Base-by-base conservation (phyloP, 2,329 filamentous ascomycete genomes). In the Hypoxylon sp. region DNA sequence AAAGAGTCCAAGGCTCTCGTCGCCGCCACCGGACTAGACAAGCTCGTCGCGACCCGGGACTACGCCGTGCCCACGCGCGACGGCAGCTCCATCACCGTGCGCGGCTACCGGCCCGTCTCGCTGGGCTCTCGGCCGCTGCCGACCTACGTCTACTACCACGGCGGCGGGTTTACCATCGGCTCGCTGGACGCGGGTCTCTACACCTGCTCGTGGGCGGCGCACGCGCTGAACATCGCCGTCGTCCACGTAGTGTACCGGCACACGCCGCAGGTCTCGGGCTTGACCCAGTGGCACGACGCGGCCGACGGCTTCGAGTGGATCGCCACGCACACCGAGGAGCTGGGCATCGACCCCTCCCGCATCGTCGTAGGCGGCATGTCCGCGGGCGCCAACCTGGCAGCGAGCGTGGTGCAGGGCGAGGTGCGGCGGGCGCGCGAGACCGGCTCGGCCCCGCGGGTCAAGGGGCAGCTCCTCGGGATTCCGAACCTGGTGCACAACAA, bases 181-280 rank as follows among this genome's bases (percentile, higher is more conserved):
- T 80, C 77, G 0, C 65, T 84, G n/a, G 70, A 72, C n/a, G 80
- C 79, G 3, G 84, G 86, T 67, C 80, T 85, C 49, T 79, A 78
- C 1, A 72, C 72, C 7, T 86, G 83, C 67, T 73, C 79, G 6
- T 77, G 77, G 7, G 76, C 83, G 15, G 81, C 81, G 0, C 70
- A 77, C 20, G 71, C 73, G 1, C 69, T 75, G 0, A 74, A 74
- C 6, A 72, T 80, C 4, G 72, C 80, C 0, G 81, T 86, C 0
- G 62, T 86, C 3, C 83, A 84, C 52, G 75, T 85, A 15, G 82
- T 82, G 57, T 86, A 86, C 68, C 79, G 84, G 0, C 84, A 86
- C 71, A 84, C 83, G 0, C 83, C 84, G 0, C 80, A 85, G 56
- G 71, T 80, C 51, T 65, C 55, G 1, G 84, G 80, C 59, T 82